phyloP scores from a whole-genome alignment of 1,284 basidiomycete genomes.

The Moniliophthora roreri region DNA sequence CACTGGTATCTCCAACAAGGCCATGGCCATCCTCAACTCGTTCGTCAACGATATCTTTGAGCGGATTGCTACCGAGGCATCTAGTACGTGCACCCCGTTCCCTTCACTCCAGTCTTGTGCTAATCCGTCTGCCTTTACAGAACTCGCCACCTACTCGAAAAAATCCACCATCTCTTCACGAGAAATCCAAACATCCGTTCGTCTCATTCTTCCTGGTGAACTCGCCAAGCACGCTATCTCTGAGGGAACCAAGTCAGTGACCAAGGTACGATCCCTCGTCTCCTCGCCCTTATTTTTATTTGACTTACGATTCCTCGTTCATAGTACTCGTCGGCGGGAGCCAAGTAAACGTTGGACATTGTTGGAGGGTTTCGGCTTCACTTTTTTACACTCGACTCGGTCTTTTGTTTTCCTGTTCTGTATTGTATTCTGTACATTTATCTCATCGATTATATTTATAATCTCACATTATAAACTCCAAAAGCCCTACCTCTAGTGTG shows the following conservation, averaged over 20 bases:
- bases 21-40: slow-evolving; percentile 93
- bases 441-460: slow-evolving; percentile 15
- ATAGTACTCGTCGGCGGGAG: slow-evolving; percentile 66
- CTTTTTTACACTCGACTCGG: slow-evolving; percentile 2
- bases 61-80: slow-evolving; percentile 88
- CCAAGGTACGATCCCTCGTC: slow-evolving; percentile 32
- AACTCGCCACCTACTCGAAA: slow-evolving; percentile 91
- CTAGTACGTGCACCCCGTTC: slow-evolving; percentile 50
- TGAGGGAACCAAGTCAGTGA: slow-evolving; percentile 68
- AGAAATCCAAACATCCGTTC: slow-evolving; percentile 90
- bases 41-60: slow-evolving; percentile 95
- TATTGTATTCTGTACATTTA: slow-evolving; percentile 26
- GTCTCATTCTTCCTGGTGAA: slow-evolving; percentile 89
- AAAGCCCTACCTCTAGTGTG: too few relatives aligned
- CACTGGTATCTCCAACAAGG: slow-evolving; percentile 97
- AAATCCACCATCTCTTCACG: slow-evolving; percentile 94
- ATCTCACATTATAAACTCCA: slow-evolving; percentile 6
- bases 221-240: slow-evolving; percentile 82
- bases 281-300: background rate
- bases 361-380: slow-evolving; percentile 6
- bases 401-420: slow-evolving; percentile 4
- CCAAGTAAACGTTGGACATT: slow-evolving; percentile 43
- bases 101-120: slow-evolving; percentile 4
- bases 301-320: slow-evolving; percentile 2
- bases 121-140: slow-evolving; percentile 30